Conservation (phyloP, 1,139 yeast species). For the Taphrina flavorubra region DNA sequence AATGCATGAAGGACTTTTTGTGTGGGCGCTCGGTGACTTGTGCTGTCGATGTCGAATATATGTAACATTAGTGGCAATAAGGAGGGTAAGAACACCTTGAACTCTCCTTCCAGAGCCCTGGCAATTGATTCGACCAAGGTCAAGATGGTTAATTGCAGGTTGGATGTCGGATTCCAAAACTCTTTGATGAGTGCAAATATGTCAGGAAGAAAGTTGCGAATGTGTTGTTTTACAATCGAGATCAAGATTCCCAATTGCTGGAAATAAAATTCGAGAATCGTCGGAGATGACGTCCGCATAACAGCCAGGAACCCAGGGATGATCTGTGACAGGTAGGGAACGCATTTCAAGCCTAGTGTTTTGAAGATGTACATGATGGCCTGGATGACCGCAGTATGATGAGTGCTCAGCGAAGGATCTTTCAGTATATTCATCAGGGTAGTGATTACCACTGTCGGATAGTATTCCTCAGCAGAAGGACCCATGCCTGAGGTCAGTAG, state of each 20-base stretch:
- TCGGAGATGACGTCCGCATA: constrained; percentile 81
- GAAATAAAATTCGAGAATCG: constrained; percentile 85
- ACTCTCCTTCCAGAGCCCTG: constrained; percentile 86
- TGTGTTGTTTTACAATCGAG: constrained; percentile 84
- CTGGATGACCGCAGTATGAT: constrained; percentile 88
- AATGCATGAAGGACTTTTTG: constrained; percentile 80
- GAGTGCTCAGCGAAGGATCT: constrained; percentile 82
- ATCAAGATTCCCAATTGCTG: constrained; percentile 84
- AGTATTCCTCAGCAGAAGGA: constrained; percentile 90
- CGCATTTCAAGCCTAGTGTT: constrained; percentile 85
- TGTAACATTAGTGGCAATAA: constrained; percentile 76
- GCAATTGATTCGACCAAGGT: constrained; percentile 84
- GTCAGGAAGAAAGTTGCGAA: constrained; percentile 77
- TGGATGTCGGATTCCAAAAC: constrained; percentile 62
- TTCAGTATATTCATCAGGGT: constrained; percentile 80
- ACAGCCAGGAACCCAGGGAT: constrained; percentile 86
- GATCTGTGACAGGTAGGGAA: constrained; percentile 80
- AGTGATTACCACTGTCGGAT: constrained; percentile 91
- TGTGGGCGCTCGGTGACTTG: constrained; percentile 66
- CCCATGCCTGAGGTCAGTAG: constrained; percentile 91
- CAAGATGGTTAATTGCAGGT: constrained; percentile 78
- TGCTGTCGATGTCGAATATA: constrained; percentile 77
- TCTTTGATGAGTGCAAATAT: constrained; percentile 80
- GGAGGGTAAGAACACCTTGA: constrained; percentile 79
- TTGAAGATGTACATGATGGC: constrained; percentile 91